Evolutionary conservation across 768 basidiomycete genomes (phyloP).

Genomic region (Lactifluus pinguis): DNA sequence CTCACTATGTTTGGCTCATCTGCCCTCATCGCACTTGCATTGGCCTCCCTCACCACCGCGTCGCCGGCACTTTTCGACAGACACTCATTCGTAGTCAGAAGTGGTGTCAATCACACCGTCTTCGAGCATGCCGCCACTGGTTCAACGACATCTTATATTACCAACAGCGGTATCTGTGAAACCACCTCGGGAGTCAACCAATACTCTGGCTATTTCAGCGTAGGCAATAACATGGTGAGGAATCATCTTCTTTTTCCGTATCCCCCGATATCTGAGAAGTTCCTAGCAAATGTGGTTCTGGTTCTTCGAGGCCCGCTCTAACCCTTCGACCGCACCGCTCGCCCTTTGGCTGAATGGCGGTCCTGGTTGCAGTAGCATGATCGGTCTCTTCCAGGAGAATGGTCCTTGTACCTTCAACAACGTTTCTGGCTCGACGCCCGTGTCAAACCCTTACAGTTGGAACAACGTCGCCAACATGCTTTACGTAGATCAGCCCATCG

Average conservation of each 20-base stretch:
- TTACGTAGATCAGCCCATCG: conserved; percentile 15
- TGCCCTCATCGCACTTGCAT: neutral
- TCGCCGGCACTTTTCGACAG: neutral
- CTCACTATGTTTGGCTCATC: neutral
- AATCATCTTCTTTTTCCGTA: too few species aligned
- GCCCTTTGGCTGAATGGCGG: conserved; percentile 2
- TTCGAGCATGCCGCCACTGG: neutral
- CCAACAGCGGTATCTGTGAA: conserved; percentile 1
- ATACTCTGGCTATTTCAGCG: neutral
- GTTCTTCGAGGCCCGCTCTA: conserved; percentile 7
- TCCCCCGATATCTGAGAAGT: neutral
- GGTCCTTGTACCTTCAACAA: conserved; percentile 14
- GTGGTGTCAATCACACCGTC: neutral
- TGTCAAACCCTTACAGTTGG: conserved; percentile 8
- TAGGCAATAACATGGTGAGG: neutral
- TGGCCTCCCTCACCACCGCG: neutral
- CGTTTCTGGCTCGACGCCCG: neutral
- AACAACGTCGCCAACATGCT: conserved; percentile 17
- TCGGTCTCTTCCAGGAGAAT: conserved; percentile 4
- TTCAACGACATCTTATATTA: neutral
- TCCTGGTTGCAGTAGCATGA: conserved; percentile 5
- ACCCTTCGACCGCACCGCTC: neutral
- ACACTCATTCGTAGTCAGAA: neutral
- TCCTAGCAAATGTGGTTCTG: neutral
- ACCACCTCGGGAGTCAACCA: neutral